These are phyloP conservation scores for Phytopythium litorale DNA, from an alignment of 352 stramenopile genomes.

Conservation along the genomic window DNA sequence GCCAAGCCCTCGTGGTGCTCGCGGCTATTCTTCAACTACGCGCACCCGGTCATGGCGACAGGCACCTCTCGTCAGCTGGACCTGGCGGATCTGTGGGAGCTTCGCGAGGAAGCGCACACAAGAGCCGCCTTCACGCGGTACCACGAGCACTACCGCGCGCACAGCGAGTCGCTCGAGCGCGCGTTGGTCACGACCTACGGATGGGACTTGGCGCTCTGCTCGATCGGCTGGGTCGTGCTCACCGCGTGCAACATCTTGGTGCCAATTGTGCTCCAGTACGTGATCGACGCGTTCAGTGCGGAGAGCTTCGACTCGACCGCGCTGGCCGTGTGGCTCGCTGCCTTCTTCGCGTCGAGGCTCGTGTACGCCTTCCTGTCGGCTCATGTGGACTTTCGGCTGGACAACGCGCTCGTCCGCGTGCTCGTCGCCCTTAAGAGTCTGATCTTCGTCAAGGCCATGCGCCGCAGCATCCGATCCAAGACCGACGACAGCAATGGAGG, in stretches of 20 bases:
- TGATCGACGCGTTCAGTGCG: slow-evolving; percentile 16
- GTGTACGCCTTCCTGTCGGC: slow-evolving; percentile 16
- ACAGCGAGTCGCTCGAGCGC: slow-evolving; percentile 2
- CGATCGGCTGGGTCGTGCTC: slow-evolving; percentile 5
- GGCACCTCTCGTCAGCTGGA: slow-evolving; percentile 5
- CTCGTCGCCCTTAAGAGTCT: slow-evolving; percentile 17
- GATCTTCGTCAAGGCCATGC: slow-evolving; percentile 26
- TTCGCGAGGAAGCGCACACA: neutral
- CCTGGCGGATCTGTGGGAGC: slow-evolving; percentile 7
- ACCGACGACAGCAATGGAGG: slow-evolving; percentile 7
- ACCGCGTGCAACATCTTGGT: slow-evolving; percentile 12
- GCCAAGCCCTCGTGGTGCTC: slow-evolving; percentile 1
- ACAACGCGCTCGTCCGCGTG: slow-evolving; percentile 16
- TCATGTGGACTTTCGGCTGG: slow-evolving; percentile 18
- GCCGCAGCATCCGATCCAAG: slow-evolving; percentile 16
- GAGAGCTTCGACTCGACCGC: slow-evolving; percentile 11
- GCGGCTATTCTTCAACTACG: slow-evolving; percentile 7
- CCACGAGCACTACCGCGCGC: neutral
- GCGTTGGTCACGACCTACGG: slow-evolving; percentile 7
- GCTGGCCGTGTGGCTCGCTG: slow-evolving; percentile 13
- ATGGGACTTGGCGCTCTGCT: slow-evolving; percentile 6
- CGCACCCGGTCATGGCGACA: slow-evolving; percentile 6
- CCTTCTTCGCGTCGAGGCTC: slow-evolving; percentile 23
- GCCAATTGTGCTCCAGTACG: slow-evolving; percentile 15
- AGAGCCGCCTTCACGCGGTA: slow-evolving; percentile 1